phyloP scores from a whole-genome alignment of 2,329 filamentous ascomycete species.

The Neurospora sp. region DNA sequence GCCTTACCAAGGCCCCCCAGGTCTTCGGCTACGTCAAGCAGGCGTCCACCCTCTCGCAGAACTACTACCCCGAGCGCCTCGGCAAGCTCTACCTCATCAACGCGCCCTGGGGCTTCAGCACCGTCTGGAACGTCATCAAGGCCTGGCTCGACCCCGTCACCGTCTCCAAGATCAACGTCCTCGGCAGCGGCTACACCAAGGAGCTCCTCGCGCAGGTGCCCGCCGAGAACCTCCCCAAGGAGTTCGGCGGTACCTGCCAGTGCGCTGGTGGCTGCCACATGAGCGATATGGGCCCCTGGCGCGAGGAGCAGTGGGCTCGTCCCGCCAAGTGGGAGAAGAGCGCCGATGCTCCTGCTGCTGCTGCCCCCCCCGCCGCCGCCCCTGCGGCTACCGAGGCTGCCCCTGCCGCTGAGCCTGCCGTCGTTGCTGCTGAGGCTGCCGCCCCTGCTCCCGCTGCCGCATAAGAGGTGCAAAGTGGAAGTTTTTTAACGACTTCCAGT shows the following conservation, averaged over 20 bases:
- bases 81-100: slow-evolving; percentile 98
- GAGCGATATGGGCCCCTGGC: slow-evolving; percentile 88
- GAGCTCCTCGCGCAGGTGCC: slow-evolving; percentile 80
- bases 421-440: slow-evolving; percentile 27
- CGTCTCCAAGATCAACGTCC: slow-evolving; percentile 87
- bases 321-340: slow-evolving; percentile 57
- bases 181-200: slow-evolving; percentile 71
- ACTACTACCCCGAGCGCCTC: slow-evolving; percentile 97
- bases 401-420: slow-evolving; percentile 25
- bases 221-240: slow-evolving; percentile 78
- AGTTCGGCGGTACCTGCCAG: slow-evolving; percentile 74
- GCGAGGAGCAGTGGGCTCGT: slow-evolving; percentile 56
- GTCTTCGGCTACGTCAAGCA: slow-evolving; percentile 84
- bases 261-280: slow-evolving; percentile 76
- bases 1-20: slow-evolving; percentile 66
- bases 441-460: slow-evolving; percentile 24
- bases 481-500: neutral
- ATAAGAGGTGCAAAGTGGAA: slow-evolving; percentile 12
- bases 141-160: slow-evolving; percentile 95
- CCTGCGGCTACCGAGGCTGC: slow-evolving; percentile 17
- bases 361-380: slow-evolving; percentile 25
- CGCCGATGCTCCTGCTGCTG: slow-evolving; percentile 34
- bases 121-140: slow-evolving; percentile 79
- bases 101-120: slow-evolving; percentile 88
- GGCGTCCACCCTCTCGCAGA: slow-evolving; percentile 85